Evolutionary conservation across 345 rosid species (phyloP).

Genomic region (Cochlearia excelsa): DNA sequence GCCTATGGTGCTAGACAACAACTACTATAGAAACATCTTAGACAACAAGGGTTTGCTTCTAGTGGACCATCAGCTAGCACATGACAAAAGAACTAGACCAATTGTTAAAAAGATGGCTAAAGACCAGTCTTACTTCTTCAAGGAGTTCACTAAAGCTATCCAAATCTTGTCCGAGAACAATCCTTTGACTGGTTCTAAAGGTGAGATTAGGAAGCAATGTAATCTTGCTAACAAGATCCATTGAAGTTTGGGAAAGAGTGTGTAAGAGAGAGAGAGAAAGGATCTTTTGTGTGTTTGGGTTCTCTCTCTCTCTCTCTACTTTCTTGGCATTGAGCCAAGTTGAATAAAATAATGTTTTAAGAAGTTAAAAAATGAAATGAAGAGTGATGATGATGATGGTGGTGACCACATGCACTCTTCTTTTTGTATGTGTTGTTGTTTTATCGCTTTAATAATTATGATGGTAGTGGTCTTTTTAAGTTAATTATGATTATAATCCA

Average conservation of each 20-base stretch:
- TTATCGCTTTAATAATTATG: slow-evolving; percentile 25
- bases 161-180: slow-evolving; percentile 85
- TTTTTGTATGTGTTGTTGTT: slow-evolving; percentile 29
- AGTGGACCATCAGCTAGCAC: slow-evolving; percentile 90
- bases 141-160: slow-evolving; percentile 86
- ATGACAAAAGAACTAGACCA: slow-evolving; percentile 82
- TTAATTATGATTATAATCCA: slow-evolving; percentile 28
- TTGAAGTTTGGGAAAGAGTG: slow-evolving; percentile 33
- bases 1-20: slow-evolving; percentile 89
- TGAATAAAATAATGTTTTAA: slow-evolving; percentile 22
- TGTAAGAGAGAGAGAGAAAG: neutral
- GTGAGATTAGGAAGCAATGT: slow-evolving; percentile 94
- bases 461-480: slow-evolving; percentile 24
- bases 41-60: slow-evolving; percentile 86
- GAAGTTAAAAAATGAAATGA: slow-evolving; percentile 24
- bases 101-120: slow-evolving; percentile 94
- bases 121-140: slow-evolving; percentile 85
- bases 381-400: slow-evolving; percentile 35
- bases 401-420: slow-evolving; percentile 30
- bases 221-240: slow-evolving; percentile 81
- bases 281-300: slow-evolving; percentile 29
- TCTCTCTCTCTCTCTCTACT: slow-evolving; percentile 8
- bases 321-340: slow-evolving; percentile 24
- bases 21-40: slow-evolving; percentile 88
- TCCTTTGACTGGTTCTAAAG: slow-evolving; percentile 81